Conservation (phyloP, 306 rosid genomes). For the Medicago ruthenica region DNA sequence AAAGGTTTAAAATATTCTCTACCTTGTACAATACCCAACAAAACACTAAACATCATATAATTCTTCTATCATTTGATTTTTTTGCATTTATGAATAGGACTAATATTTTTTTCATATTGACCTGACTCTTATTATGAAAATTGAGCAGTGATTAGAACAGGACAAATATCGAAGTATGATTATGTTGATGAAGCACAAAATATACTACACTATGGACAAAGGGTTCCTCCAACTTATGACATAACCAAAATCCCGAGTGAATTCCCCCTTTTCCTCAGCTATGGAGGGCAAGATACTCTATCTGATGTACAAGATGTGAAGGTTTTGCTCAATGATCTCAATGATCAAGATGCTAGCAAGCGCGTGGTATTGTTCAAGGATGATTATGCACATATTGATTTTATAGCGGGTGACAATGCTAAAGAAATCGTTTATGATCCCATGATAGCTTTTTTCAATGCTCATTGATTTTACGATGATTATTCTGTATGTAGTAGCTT, state of each 20-base stretch:
- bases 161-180: conserved; percentile 59
- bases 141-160: conserved; percentile 61
- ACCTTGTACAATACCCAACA: no score
- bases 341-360: no score
- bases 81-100: not conserved
- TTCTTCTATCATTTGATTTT: not conserved
- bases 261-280: conserved; percentile 58
- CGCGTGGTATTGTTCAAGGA: conserved; percentile 46
- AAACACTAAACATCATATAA: not conserved
- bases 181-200: conserved; percentile 45
- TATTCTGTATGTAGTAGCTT: not conserved
- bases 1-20: no score
- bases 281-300: not conserved
- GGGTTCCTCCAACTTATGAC: conserved; percentile 62
- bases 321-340: not conserved
- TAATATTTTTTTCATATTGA: not conserved
- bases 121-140: not conserved
- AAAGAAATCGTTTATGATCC: conserved; percentile 62
- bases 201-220: conserved; percentile 54
- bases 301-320: not conserved
- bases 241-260: conserved; percentile 57
- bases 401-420: conserved; percentile 59
- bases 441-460: conserved; percentile 53
- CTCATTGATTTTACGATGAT: not conserved
- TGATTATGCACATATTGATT: conserved; percentile 76